These are phyloP conservation scores for Viola pubescens DNA, from an alignment of 441 rosid genomes.

Conservation along the genomic window DNA sequence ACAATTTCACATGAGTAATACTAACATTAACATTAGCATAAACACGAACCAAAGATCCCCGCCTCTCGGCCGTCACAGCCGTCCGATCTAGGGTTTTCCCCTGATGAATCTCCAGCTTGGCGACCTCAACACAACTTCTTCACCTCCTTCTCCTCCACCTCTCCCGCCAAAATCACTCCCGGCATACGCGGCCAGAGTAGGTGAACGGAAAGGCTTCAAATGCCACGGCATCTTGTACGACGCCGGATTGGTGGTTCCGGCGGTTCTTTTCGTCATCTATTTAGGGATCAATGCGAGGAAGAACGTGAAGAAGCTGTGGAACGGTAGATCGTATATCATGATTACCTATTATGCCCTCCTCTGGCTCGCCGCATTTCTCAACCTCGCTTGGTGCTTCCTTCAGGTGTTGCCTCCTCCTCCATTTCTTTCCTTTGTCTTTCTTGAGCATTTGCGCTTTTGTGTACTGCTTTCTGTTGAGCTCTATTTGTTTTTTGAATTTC, in stretches of 20 bases:
- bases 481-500: too few species aligned
- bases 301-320: constrained; percentile 53
- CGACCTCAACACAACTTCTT: neutral
- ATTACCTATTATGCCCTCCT: constrained; percentile 65
- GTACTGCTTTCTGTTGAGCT: too few species aligned
- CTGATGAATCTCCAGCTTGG: too few species aligned
- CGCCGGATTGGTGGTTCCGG: constrained; percentile 39
- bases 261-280: constrained; percentile 55
- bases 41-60: too few species aligned
- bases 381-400: constrained; percentile 71
- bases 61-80: too few species aligned
- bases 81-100: too few species aligned
- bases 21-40: too few species aligned
- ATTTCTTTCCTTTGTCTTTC: neutral
- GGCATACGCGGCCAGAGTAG: neutral
- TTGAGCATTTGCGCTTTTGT: too few species aligned
- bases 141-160: constrained; percentile 10
- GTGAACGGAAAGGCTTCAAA: constrained; percentile 20
- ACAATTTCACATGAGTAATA: too few species aligned
- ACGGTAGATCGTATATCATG: constrained; percentile 77
- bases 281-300: constrained; percentile 60
- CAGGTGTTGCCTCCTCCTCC: constrained; percentile 44
- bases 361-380: constrained; percentile 84
- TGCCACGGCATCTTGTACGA: constrained; percentile 84
- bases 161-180: constrained; percentile 3